Conservation (phyloP, 768 basidiomycete species). For the Psilocybe cubensis region DNA sequence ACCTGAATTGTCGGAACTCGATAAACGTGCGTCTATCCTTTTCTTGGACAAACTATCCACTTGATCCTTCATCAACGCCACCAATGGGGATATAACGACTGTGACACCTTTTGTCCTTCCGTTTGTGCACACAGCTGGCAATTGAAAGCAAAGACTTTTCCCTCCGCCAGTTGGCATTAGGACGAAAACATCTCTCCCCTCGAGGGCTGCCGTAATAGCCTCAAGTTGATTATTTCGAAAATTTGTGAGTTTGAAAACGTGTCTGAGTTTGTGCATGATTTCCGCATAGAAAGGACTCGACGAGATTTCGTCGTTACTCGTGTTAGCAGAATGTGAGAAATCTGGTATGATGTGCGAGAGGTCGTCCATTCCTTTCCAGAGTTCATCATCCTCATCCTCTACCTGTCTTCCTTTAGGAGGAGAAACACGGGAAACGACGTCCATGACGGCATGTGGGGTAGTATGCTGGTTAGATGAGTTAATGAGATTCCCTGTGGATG, state of each 20-base stretch:
- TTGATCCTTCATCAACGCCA: slow-evolving; percentile 91
- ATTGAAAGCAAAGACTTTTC: slow-evolving; percentile 87
- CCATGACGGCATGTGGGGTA: neutral
- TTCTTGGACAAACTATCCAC: slow-evolving; percentile 66
- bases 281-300: slow-evolving; percentile 45
- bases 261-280: slow-evolving; percentile 53
- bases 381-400: slow-evolving; percentile 46
- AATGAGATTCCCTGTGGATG: neutral
- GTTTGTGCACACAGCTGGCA: slow-evolving; percentile 81
- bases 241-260: slow-evolving; percentile 61
- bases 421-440: neutral
- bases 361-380: slow-evolving; percentile 52
- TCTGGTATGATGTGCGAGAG: slow-evolving; percentile 31
- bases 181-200: slow-evolving; percentile 87
- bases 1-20: slow-evolving; percentile 58
- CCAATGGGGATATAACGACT: slow-evolving; percentile 87
- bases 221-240: slow-evolving; percentile 89
- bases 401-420: slow-evolving; percentile 3
- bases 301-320: neutral
- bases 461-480: neutral
- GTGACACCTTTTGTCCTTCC: slow-evolving; percentile 83
- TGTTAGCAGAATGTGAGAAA: neutral
- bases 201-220: slow-evolving; percentile 80
- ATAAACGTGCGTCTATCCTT: slow-evolving; percentile 69
- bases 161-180: slow-evolving; percentile 97